A percentile compares a stretch with the other conserved stretches of the same genome.
Evolutionary conservation across 2,329 filamentous ascomycete species (phyloP).

Genomic region (Cercospora brassicicola): DNA sequence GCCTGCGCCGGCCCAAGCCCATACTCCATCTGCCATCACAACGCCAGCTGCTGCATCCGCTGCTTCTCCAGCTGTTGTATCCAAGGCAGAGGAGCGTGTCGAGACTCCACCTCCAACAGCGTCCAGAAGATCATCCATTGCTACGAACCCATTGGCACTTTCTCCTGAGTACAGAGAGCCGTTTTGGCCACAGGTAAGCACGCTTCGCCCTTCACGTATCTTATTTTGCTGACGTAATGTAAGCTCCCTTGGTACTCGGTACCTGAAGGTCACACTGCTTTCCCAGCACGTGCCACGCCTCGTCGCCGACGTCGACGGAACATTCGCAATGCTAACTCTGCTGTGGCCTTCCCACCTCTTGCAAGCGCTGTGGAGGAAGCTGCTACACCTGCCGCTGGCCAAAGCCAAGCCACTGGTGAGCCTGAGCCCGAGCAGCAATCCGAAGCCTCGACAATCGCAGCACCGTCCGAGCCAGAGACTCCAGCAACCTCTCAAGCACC

Average conservation of each 20-base stretch:
- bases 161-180: conserved; percentile 23
- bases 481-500: conserved; percentile 60
- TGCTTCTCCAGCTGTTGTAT: conserved; percentile 9
- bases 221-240: conserved; percentile 13
- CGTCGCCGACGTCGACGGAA: conserved; percentile 48
- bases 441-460: conserved; percentile 47
- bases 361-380: conserved; percentile 38
- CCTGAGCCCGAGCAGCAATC: conserved; percentile 37
- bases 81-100: conserved; percentile 18
- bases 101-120: conserved; percentile 23
- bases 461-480: conserved; percentile 54
- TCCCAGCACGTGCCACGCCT: conserved; percentile 54
- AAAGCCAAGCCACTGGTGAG: conserved; percentile 22
- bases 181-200: conserved; percentile 25
- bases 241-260: conserved; percentile 63
- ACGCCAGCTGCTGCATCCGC: conserved; percentile 17
- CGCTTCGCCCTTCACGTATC: background rate
- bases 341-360: conserved; percentile 52
- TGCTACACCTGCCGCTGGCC: conserved; percentile 14
- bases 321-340: conserved; percentile 41
- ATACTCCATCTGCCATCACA: conserved; percentile 13
- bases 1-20: conserved; percentile 12
- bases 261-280: conserved; percentile 48
- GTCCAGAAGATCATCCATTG: conserved; percentile 21
- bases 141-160: conserved; percentile 25